Evolutionary conservation across 179 eudicot species (phyloP).

Genomic region (Heliamphora pulchella): DNA sequence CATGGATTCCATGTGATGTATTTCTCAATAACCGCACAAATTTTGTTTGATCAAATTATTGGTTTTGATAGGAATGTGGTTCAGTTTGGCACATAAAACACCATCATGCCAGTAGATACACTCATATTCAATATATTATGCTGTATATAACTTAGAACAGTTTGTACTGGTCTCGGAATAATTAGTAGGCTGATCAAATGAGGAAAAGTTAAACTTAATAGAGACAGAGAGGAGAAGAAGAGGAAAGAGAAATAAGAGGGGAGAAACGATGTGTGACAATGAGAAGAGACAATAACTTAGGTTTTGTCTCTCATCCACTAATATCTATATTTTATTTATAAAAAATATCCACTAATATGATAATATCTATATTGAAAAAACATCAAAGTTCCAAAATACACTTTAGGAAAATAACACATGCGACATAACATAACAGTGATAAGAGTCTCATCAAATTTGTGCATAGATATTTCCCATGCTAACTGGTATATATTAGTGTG

Average conservation of each 20-base stretch:
- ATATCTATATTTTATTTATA: too few species aligned
- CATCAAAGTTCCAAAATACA: too few species aligned
- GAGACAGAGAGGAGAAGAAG: background rate
- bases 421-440: too few species aligned
- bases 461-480: too few species aligned
- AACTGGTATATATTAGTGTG: too few species aligned
- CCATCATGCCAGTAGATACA: background rate
- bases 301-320: too few species aligned
- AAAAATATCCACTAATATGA: too few species aligned
- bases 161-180: background rate
- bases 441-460: too few species aligned
- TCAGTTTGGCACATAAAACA: background rate
- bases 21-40: background rate
- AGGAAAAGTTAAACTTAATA: background rate
- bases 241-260: background rate
- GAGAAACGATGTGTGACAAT: background rate
- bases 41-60: background rate
- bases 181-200: too few species aligned
- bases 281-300: too few species aligned
- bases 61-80: background rate
- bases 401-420: too few species aligned
- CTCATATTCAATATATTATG: background rate
- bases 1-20: background rate
- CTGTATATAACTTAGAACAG: background rate
- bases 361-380: too few species aligned